Evolutionary conservation across 805 yeast species (phyloP).

Genomic region (Metschnikowia hibisci): DNA sequence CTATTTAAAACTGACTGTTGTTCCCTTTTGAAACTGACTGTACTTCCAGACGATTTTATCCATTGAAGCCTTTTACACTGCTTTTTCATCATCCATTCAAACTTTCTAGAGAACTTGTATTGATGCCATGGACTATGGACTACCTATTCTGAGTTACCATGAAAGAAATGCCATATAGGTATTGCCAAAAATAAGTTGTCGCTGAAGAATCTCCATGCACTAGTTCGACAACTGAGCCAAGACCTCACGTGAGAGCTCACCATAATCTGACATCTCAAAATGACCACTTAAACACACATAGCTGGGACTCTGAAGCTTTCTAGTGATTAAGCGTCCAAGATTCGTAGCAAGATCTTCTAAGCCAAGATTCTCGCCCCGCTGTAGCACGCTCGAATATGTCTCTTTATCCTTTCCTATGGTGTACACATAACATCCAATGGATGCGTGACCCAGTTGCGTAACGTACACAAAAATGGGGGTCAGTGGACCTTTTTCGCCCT

Average conservation of each 20-base stretch:
- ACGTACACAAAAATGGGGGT: conserved; percentile 30
- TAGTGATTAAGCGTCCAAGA: conserved; percentile 38
- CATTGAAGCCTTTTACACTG: too few relatives aligned
- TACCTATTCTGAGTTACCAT: too few relatives aligned
- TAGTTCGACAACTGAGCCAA: conserved; percentile 8
- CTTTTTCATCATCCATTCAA: too few relatives aligned
- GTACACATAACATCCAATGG: conserved; percentile 44
- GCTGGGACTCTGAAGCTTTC: conserved; percentile 39
- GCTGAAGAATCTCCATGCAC: background rate
- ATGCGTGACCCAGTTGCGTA: conserved; percentile 22
- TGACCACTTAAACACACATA: conserved; percentile 45
- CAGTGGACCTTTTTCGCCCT: conserved; percentile 7
- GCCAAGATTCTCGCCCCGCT: conserved; percentile 39
- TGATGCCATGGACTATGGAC: too few relatives aligned
- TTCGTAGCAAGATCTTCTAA: conserved; percentile 42
- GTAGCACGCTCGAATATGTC: conserved; percentile 39
- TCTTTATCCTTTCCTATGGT: conserved; percentile 30
- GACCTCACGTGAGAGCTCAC: conserved; percentile 13
- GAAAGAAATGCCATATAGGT: too few relatives aligned
- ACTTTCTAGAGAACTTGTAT: too few relatives aligned
- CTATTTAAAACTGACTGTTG: too few relatives aligned
- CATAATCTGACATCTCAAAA: conserved; percentile 19
- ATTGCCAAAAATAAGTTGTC: too few relatives aligned
- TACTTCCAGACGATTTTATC: too few relatives aligned
- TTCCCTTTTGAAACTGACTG: too few relatives aligned